phyloP scores from a whole-genome alignment of 208 protist species.

The Acanthamoeba royreba region DNA sequence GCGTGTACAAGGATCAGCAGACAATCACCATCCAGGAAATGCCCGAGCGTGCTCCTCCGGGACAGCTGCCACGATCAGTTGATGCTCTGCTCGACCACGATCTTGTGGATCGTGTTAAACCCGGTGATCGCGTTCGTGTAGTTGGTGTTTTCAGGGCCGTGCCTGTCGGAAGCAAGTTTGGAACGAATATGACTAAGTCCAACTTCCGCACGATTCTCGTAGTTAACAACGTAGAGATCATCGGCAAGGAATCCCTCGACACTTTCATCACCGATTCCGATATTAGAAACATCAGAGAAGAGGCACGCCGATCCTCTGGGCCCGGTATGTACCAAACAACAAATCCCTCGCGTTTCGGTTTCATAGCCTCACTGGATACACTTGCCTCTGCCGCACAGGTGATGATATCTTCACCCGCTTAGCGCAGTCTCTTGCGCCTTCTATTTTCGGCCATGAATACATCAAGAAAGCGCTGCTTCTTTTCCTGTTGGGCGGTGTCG shows the following conservation, averaged over 20 bases:
- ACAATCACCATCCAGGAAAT: constrained; percentile 95
- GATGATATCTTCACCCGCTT: background rate
- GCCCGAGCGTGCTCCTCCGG: constrained; percentile 96
- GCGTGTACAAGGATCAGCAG: constrained; percentile 95
- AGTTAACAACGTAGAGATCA: constrained; percentile 85
- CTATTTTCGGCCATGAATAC: constrained; percentile 96
- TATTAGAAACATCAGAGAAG: constrained; percentile 58
- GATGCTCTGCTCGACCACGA: constrained; percentile 96
- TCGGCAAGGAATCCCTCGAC: constrained; percentile 57
- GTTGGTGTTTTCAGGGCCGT: constrained; percentile 92
- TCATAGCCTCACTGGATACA: background rate
- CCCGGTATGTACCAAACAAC: background rate
- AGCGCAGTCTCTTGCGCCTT: constrained; percentile 88
- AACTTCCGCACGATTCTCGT: constrained; percentile 88
- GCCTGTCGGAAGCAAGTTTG: constrained; percentile 35
- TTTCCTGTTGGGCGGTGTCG: constrained; percentile 95
- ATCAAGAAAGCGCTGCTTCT: constrained; percentile 96
- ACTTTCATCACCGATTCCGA: constrained; percentile 52
- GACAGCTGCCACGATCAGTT: constrained; percentile 96
- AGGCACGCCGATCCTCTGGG: constrained; percentile 21
- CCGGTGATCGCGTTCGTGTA: constrained; percentile 92
- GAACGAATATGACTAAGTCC: background rate
- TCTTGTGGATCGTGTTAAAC: constrained; percentile 96
- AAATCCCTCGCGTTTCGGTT: background rate
- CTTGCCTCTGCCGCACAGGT: background rate